A percentile compares a stretch with the other conserved stretches of the same genome.
phyloP scores from a whole-genome alignment of 148 eudicot genomes.

The Spergularia marina region DNA sequence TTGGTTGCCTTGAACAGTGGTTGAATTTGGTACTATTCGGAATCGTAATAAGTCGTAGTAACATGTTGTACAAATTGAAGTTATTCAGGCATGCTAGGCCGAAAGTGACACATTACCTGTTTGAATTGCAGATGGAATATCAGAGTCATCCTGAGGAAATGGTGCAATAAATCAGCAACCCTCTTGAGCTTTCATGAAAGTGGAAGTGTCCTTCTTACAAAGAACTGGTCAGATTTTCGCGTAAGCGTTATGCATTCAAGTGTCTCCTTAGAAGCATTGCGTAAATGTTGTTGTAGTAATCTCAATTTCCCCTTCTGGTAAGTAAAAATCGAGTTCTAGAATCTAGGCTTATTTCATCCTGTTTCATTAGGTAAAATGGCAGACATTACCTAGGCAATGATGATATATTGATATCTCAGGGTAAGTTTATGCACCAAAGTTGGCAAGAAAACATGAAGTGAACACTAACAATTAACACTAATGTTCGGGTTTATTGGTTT shows the following conservation, averaged over 20 bases:
- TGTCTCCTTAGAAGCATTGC: neutral
- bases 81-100: neutral
- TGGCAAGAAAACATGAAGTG: neutral
- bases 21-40: neutral
- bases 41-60: neutral
- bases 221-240: slow-evolving; percentile 4
- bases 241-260: slow-evolving; percentile 11
- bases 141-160: neutral
- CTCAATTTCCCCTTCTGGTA: neutral
- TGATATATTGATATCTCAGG: neutral
- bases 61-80: neutral
- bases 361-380: neutral
- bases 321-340: neutral
- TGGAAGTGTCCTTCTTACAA: neutral
- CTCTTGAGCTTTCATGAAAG: neutral
- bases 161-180: neutral
- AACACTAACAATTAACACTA: neutral
- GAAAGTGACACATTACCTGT: slow-evolving; percentile 5
- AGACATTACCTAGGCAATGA: neutral
- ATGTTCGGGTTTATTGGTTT: neutral
- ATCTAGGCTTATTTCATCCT: neutral
- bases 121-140: slow-evolving; percentile 10
- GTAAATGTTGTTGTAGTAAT: neutral
- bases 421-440: neutral
- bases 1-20: slow-evolving; percentile 1